A percentile compares a stretch with the other conserved stretches of the same genome.
Evolutionary conservation across 371 early-diverging fungal genomes (phyloP).

Genomic region (Polyrhizophydium stewartii): DNA sequence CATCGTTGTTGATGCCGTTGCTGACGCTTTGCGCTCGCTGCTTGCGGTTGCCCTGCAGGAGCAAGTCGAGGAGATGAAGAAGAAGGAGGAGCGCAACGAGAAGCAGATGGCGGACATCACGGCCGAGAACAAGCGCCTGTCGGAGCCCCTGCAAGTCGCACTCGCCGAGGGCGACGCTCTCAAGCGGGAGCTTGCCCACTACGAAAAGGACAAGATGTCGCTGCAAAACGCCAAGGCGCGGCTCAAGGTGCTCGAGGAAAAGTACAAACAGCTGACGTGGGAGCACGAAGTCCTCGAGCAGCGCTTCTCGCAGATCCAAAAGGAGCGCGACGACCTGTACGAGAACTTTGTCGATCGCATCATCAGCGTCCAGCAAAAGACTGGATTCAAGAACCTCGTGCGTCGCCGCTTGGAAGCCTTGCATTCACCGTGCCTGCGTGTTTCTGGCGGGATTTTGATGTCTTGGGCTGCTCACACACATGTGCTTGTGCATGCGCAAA

Average conservation of each 20-base stretch:
- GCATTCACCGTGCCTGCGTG: too few relatives aligned
- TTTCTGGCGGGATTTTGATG: background rate
- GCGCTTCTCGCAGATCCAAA: slow-evolving; percentile 45
- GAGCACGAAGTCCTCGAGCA: slow-evolving; percentile 59
- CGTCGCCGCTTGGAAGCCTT: background rate
- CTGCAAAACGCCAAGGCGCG: slow-evolving; percentile 50
- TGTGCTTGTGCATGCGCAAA: background rate
- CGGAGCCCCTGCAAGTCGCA: slow-evolving; percentile 54
- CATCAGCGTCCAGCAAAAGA: slow-evolving; percentile 55
- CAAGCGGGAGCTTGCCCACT: slow-evolving; percentile 44
- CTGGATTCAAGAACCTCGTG: slow-evolving; percentile 56
- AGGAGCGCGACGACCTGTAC: slow-evolving; percentile 53
- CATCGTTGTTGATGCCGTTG: background rate
- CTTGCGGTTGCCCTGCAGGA: slow-evolving; percentile 41
- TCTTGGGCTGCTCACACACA: background rate
- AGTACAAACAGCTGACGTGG: slow-evolving; percentile 49
- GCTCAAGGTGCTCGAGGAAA: slow-evolving; percentile 50
- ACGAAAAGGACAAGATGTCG: slow-evolving; percentile 56
- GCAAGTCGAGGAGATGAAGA: slow-evolving; percentile 60
- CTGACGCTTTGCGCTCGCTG: background rate
- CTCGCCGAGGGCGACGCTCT: slow-evolving; percentile 51
- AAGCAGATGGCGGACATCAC: slow-evolving; percentile 58
- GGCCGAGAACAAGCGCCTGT: slow-evolving; percentile 54
- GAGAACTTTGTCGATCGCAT: slow-evolving; percentile 51
- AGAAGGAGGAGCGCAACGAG: slow-evolving; percentile 61